A percentile compares a stretch with the other conserved stretches of the same genome.
phyloP scores from a whole-genome alignment of 768 basidiomycete genomes.

The Coprinopsis sp. region DNA sequence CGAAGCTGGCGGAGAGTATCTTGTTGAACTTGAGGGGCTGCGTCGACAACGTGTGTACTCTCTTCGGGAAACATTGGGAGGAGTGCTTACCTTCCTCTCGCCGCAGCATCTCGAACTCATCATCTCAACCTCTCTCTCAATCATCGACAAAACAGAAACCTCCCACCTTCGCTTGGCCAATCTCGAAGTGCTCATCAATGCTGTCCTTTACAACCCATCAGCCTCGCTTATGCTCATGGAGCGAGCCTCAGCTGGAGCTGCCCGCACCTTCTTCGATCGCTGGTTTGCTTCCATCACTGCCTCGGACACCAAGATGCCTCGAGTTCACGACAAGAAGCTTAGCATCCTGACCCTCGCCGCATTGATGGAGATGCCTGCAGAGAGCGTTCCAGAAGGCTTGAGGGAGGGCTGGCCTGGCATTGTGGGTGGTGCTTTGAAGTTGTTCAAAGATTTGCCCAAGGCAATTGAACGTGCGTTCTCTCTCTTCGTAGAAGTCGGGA shows the following conservation, averaged over 20 bases:
- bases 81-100: constrained; percentile 3
- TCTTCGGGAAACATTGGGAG: neutral
- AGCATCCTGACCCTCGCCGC: constrained; percentile 72
- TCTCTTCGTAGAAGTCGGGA: constrained; percentile 4
- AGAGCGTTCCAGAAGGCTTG: constrained; percentile 51
- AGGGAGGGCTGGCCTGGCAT: constrained; percentile 74
- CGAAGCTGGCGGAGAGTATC: constrained; percentile 79
- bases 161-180: constrained; percentile 66
- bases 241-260: constrained; percentile 46
- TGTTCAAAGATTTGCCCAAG: constrained; percentile 75
- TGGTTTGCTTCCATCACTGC: constrained; percentile 81
- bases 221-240: constrained; percentile 78
- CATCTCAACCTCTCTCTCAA: constrained; percentile 53
- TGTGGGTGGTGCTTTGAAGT: constrained; percentile 60
- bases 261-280: constrained; percentile 74
- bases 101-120: constrained; percentile 60
- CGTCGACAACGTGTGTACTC: constrained; percentile 64
- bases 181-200: constrained; percentile 78
- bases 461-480: constrained; percentile 53
- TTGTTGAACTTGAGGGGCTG: constrained; percentile 75
- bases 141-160: constrained; percentile 60
- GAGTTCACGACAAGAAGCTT: constrained; percentile 90
- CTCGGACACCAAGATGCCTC: constrained; percentile 55
- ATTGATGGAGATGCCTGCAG: constrained; percentile 65
- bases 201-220: constrained; percentile 78